phyloP scores from a whole-genome alignment of 1,284 basidiomycete species.

The Fomitopsis palustris region DNA sequence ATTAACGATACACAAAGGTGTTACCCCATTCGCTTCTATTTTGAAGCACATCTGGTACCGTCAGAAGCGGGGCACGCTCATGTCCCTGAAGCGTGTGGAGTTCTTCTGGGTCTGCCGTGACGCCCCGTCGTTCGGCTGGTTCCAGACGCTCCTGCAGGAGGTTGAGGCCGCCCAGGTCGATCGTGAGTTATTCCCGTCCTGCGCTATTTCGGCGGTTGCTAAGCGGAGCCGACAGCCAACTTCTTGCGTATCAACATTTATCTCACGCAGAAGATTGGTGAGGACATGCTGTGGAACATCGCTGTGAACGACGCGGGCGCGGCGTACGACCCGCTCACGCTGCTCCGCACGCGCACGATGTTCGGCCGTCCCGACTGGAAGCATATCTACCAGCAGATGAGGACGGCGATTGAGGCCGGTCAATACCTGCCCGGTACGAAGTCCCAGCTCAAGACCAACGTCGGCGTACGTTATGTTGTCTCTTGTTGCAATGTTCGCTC shows the following conservation, averaged over 20 bases:
- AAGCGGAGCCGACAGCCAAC: slow-evolving; percentile 51
- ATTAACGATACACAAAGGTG: slow-evolving; percentile 41
- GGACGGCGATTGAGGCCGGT: slow-evolving; percentile 71
- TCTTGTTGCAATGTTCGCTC: too few species aligned
- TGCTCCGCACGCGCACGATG: slow-evolving; percentile 80
- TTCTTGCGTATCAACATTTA: slow-evolving; percentile 90
- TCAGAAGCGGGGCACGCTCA: slow-evolving; percentile 72
- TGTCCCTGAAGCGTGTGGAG: slow-evolving; percentile 78
- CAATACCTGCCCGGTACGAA: slow-evolving; percentile 76
- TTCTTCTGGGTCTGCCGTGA: slow-evolving; percentile 92
- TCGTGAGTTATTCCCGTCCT: slow-evolving; percentile 47
- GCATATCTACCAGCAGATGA: slow-evolving; percentile 69
- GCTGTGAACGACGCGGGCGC: slow-evolving; percentile 82
- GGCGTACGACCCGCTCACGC: slow-evolving; percentile 80
- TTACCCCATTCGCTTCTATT: slow-evolving; percentile 88
- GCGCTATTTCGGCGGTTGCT: background rate
- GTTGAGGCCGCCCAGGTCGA: slow-evolving; percentile 83
- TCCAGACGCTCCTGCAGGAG: slow-evolving; percentile 81
- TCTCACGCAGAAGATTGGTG: slow-evolving; percentile 80
- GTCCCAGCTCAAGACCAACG: slow-evolving; percentile 74
- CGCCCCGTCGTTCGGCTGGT: slow-evolving; percentile 90
- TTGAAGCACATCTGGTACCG: slow-evolving; percentile 93
- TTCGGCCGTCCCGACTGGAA: slow-evolving; percentile 89
- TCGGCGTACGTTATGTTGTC: slow-evolving; percentile 54
- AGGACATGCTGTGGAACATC: slow-evolving; percentile 89